Conservation (phyloP, 495 filamentous ascomycete genomes). For the Podospora sp. region DNA sequence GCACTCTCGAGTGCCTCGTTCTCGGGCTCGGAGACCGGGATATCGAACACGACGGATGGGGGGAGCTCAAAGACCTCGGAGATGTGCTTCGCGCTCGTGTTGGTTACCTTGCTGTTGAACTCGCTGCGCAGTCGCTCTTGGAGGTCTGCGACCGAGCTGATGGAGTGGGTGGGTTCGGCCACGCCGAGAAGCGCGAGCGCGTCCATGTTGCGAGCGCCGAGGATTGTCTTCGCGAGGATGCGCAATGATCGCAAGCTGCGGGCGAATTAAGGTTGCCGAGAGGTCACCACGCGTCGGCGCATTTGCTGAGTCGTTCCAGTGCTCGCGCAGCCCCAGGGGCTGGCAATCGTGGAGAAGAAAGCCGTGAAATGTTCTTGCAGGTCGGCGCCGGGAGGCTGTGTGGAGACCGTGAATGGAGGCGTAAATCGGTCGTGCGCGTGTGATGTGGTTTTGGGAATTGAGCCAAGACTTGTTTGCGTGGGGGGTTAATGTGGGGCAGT, state of each 20-base stretch:
- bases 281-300: background rate
- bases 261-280: background rate
- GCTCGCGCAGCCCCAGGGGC: background rate
- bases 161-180: conserved; percentile 35
- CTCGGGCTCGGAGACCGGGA: conserved; percentile 37
- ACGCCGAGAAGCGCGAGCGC: conserved; percentile 33
- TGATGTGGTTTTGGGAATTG: background rate
- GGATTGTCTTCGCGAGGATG: background rate
- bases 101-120: conserved; percentile 38
- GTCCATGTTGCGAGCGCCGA: conserved; percentile 35
- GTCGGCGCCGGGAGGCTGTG: background rate
- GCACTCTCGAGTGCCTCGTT: conserved; percentile 35
- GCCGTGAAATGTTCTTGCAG: background rate
- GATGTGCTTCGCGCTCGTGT: conserved; percentile 45
- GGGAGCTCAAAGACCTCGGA: conserved; percentile 44
- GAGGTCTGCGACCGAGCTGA: conserved; percentile 45
- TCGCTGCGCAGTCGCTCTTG: conserved; percentile 40
- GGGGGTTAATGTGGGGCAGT: no score
- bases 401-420: background rate
- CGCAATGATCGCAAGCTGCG: background rate
- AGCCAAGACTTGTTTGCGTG: background rate
- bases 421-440: background rate
- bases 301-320: background rate
- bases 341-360: background rate
- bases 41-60: conserved; percentile 37